Evolutionary conservation across 306 rosid species (phyloP), one percentile per base, ranked within the genome.

Genomic region (Dryas drummondii): DNA sequence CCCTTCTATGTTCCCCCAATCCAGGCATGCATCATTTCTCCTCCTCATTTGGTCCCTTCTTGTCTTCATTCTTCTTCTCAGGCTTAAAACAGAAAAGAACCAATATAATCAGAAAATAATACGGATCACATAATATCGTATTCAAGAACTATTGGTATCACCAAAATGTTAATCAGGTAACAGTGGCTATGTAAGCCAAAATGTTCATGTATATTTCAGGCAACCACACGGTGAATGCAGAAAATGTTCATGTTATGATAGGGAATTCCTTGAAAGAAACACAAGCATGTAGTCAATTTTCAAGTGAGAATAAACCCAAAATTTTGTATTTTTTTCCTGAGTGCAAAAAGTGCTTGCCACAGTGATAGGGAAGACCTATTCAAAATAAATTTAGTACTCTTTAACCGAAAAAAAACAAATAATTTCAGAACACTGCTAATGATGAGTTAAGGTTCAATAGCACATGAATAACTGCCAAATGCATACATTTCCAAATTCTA

Each of bases 21-120:
- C 80, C 73, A 0, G 49, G 46, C 42, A 50, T 66, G 77, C 82
- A 70, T 87, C 82, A 83, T 82, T 91, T 85, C 63, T 85, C 93
- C 66, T 85, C 93, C 56, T 93, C 97, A 68, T 80, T 81, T 19
- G 92, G 78, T 68, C 85, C 82, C 71, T 85, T 85, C 74, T 89
- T 86, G 77, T 89, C 98, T 45, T 93, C 97, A 8, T 84, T 67
- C 83, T 91, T 89, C 93, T 93, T 91, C 86, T 93, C 82, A 68
- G 87, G 50, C 86, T 72, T 70, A 76, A 27, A 71, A 83, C 53
- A 13, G 68, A 71, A 65, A 82, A 45, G 9, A 22, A 48, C 26
- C 42, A 17, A 83, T 51, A 51, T 68, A 73, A 73, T 79, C 53
- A 81, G 79, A 76, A 82, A 82, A 44, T 5, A 16, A 10, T n/a